Base-by-base conservation (phyloP, 306 rosid species). In the Sicyos edulis region DNA sequence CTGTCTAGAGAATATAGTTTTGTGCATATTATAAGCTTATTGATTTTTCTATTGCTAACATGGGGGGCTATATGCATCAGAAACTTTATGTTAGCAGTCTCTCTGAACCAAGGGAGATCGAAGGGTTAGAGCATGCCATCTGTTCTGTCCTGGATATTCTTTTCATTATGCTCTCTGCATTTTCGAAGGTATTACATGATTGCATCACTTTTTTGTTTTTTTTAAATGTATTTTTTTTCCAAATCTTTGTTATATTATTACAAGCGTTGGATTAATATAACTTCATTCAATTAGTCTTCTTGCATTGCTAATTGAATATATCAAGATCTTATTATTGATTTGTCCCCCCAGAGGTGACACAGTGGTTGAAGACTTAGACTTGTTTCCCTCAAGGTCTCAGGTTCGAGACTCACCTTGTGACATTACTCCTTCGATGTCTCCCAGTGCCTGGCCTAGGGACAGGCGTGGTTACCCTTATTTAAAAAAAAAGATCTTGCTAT, bases 31-130 rank as follows among this genome's bases (percentile, higher is more conserved):
- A 51, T 15, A 69, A 72, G 65, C 53, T 78, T 57, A 11, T 52
- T 50, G 7, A 5, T 78, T 62, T 52, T 78, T 54, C 70, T 58
- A 44, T 78, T 40, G 57, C 63, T 82, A 61, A 81, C 78, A 54
- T 72, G 50, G 79, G 45, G 26, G 14, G 13, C 55, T 55, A 71
- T 60, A 42, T 73, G 59, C 20, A 71, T 81, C 88, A 93, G 98
- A 87, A 84, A 74, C 87, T 86, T 65, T 83, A 85, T 77, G 64
- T 78, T 37, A 90, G 95, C 80, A 89, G 97, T 66, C 74, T 84
- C 70, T 77, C 84, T 82, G 98, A 93, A 62, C 84, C 81, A 74
- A 61, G 77, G 85, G 98, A 90, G 85, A 85, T 90, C 76, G 98
- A 93, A 78, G 93, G 96, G 42, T 81, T 93, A 77, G 88, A 88